Conservation (phyloP, 2,329 filamentous ascomycete genomes). For the Decorospora gaudefroyi region DNA sequence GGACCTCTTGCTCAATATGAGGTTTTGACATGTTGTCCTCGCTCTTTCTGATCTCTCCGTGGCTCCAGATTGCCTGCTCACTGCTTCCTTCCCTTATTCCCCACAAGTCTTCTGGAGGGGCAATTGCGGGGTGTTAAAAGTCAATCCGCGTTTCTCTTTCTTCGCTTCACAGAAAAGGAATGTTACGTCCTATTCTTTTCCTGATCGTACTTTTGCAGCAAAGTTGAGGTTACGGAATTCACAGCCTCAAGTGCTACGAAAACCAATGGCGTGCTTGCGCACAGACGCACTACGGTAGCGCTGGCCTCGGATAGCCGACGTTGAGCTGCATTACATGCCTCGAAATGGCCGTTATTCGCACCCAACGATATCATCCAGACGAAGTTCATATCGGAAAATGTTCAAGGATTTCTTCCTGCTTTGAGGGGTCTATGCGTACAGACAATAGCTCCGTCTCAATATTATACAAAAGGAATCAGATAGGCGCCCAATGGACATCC, state of each 20-base stretch:
- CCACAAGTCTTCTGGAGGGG: constrained; percentile 16
- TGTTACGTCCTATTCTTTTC: neutral
- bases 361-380: too few species aligned
- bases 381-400: too few species aligned
- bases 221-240: constrained; percentile 5
- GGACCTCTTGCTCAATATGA: constrained; percentile 49
- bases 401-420: too few species aligned
- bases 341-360: constrained; percentile 15
- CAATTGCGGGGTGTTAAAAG: constrained; percentile 6
- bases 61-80: constrained; percentile 3
- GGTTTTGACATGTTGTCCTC: constrained; percentile 29
- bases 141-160: neutral
- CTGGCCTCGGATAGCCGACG: constrained; percentile 19
- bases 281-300: constrained; percentile 24
- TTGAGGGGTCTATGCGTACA: too few species aligned
- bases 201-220: neutral
- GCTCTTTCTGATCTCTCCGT: constrained; percentile 5
- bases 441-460: too few species aligned
- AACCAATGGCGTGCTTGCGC: constrained; percentile 31
- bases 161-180: neutral
- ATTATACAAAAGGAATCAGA: too few species aligned
- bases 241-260: constrained; percentile 2
- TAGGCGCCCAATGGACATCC: too few species aligned
- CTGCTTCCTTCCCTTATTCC: constrained; percentile 12
- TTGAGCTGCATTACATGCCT: constrained; percentile 21